Evolutionary conservation across 75 land plant species (phyloP).

Genomic region (Pinus albicaulis): DNA sequence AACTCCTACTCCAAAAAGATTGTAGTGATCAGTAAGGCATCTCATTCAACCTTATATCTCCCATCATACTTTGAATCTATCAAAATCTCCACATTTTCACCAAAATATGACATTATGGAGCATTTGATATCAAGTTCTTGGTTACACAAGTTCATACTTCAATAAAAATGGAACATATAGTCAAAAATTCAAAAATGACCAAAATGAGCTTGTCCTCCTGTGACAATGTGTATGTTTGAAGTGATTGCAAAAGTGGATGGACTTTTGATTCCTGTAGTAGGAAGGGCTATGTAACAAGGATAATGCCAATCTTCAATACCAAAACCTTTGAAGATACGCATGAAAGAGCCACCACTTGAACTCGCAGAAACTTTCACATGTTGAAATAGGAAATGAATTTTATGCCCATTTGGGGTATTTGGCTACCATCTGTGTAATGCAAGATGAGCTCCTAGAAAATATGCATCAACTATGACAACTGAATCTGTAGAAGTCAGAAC

Average conservation of each 20-base stretch:
- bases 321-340: conserved; percentile 80
- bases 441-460: conserved; percentile 76
- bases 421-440: conserved; percentile 98
- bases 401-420: conserved; percentile 95
- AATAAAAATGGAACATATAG: too few species aligned
- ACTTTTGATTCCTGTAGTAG: conserved; percentile 62
- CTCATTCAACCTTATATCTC: too few species aligned
- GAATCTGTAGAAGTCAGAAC: conserved; percentile 88
- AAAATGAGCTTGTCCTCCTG: conserved; percentile 27
- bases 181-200: too few species aligned
- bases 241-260: conserved; percentile 68
- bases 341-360: conserved; percentile 67
- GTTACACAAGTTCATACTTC: too few species aligned
- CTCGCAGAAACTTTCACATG: conserved; percentile 66
- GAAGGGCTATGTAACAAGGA: conserved; percentile 72
- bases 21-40: too few species aligned
- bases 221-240: conserved; percentile 60
- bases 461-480: conserved; percentile 60
- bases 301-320: conserved; percentile 60
- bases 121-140: too few species aligned
- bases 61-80: too few species aligned
- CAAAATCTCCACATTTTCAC: too few species aligned
- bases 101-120: too few species aligned
- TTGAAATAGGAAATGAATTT: conserved; percentile 85
- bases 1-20: too few species aligned